Conservation (phyloP, 2,329 filamentous ascomycete species). For the Rutstroemia sydowiana region DNA sequence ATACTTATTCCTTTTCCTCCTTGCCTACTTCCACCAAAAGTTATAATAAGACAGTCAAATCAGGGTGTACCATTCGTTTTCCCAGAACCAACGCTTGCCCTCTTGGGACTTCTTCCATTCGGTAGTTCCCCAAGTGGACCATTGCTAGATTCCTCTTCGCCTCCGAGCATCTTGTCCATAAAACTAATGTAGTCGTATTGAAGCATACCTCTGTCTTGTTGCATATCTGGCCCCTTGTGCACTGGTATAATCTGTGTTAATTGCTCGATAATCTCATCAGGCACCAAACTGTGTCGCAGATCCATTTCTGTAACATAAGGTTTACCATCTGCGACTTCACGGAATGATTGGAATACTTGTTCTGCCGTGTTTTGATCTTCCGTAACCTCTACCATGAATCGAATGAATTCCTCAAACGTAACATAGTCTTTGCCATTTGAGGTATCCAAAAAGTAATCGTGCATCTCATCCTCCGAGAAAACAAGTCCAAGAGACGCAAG, state of each 20-base stretch:
- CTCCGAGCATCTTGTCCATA: conserved; percentile 75
- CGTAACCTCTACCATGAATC: conserved; percentile 98
- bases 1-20: not conserved
- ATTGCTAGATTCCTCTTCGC: conserved; percentile 21
- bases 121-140: conserved; percentile 19
- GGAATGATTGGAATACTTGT: conserved; percentile 96
- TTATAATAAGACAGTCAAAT: not conserved
- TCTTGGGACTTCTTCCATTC: conserved; percentile 23
- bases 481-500: conserved; percentile 91
- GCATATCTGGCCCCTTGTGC: conserved; percentile 78
- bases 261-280: conserved; percentile 94
- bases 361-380: conserved; percentile 98
- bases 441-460: conserved; percentile 86
- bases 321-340: conserved; percentile 95
- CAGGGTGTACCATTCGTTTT: conserved; percentile 11
- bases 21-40: not conserved
- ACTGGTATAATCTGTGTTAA: conserved; percentile 78
- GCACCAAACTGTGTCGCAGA: conserved; percentile 86
- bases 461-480: conserved; percentile 97
- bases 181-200: conserved; percentile 97
- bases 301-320: conserved; percentile 98
- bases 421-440: conserved; percentile 72
- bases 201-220: conserved; percentile 72
- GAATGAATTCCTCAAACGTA: conserved; percentile 97
- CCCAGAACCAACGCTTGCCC: not conserved